Conservation (phyloP, 2,329 filamentous ascomycete species). For the Penicillium sp. region DNA sequence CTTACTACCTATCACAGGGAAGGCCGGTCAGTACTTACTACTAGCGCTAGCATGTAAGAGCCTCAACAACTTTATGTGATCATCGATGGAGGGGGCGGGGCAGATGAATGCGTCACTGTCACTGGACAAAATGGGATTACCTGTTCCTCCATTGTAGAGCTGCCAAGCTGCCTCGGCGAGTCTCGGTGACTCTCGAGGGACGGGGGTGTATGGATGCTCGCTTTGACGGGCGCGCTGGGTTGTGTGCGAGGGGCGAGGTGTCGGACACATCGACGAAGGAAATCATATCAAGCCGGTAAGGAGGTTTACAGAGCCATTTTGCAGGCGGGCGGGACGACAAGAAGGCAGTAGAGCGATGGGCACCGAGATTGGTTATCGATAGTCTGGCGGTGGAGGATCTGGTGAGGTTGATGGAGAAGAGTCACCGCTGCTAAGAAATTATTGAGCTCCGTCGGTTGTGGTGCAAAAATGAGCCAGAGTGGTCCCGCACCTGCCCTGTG, state of each 20-base stretch:
- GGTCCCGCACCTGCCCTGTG: neutral
- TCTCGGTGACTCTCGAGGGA: constrained; percentile 20
- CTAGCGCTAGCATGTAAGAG: constrained; percentile 4
- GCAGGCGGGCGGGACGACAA: constrained; percentile 5
- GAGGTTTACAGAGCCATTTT: constrained; percentile 12
- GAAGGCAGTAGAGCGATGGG: neutral
- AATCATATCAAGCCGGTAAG: constrained; percentile 10
- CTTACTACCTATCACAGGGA: constrained; percentile 69
- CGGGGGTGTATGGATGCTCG: neutral
- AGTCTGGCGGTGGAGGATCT: neutral
- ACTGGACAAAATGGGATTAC: constrained; percentile 22
- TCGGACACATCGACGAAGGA: constrained; percentile 7
- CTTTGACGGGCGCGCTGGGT: neutral
- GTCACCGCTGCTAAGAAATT: neutral
- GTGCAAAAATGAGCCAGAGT: constrained; percentile 11
- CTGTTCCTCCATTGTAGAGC: constrained; percentile 42
- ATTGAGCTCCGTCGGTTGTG: constrained; percentile 8
- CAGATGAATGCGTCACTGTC: constrained; percentile 10
- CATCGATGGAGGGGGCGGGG: constrained; percentile 20
- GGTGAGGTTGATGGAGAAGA: neutral
- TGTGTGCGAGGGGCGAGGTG: neutral
- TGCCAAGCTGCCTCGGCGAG: constrained; percentile 32
- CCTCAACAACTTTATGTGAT: constrained; percentile 11
- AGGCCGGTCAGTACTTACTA: constrained; percentile 15
- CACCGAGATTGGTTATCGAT: neutral